Conservation (phyloP, 257 asterid species). For the Haberlea rhodopensis region DNA sequence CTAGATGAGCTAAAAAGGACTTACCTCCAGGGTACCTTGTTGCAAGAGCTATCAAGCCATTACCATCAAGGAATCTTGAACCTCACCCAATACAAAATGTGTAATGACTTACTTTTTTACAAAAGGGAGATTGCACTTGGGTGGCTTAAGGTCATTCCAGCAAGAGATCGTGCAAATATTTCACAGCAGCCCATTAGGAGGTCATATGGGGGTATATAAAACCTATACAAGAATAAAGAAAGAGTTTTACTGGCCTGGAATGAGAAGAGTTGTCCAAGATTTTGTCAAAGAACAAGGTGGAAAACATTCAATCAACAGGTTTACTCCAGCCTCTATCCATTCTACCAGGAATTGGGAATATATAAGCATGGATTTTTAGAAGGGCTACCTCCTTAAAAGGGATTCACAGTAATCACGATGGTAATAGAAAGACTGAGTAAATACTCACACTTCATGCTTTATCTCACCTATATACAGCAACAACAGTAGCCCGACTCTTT, state of each 20-base stretch:
- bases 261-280: too few relatives aligned
- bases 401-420: background rate
- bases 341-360: background rate
- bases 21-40: too few relatives aligned
- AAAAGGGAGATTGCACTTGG: too few relatives aligned
- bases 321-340: conserved; percentile 4
- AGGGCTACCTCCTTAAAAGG: background rate
- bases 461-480: background rate
- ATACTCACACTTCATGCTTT: conserved; percentile 12
- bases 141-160: too few relatives aligned
- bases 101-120: too few relatives aligned
- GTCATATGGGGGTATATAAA: background rate
- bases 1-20: too few relatives aligned
- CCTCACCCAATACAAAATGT: too few relatives aligned
- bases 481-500: background rate
- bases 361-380: background rate
- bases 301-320: background rate
- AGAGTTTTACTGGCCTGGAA: too few relatives aligned
- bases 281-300: background rate
- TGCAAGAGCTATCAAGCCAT: too few relatives aligned
- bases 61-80: too few relatives aligned
- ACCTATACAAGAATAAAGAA: too few relatives aligned
- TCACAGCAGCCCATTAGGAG: background rate
- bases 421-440: conserved; percentile 1
- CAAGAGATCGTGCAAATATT: too few relatives aligned